Evolutionary conservation across 169 alveolate genomes (phyloP).

Genomic region (Plasmodium malariae): DNA sequence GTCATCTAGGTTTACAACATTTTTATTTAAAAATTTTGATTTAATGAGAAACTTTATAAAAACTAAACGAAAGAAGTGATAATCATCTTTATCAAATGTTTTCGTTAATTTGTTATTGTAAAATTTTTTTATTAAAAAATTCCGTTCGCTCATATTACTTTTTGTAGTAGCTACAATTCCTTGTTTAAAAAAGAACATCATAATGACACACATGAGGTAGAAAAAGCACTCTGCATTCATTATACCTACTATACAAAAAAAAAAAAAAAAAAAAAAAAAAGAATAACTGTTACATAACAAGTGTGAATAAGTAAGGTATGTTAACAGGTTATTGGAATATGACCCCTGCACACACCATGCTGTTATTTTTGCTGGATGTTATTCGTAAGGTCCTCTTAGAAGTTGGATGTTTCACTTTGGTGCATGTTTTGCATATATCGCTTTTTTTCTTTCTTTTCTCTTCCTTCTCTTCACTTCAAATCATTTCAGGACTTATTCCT

Average conservation of each 20-base stretch:
- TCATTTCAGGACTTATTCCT: too few relatives aligned
- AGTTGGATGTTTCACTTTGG: too few relatives aligned
- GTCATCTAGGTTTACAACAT: slow-evolving; percentile 13
- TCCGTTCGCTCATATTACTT: slow-evolving; percentile 8
- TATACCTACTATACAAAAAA: neutral
- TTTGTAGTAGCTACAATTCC: neutral
- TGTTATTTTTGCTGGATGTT: too few relatives aligned
- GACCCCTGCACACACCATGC: neutral
- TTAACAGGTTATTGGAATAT: neutral
- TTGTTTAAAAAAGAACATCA: neutral
- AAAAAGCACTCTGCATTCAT: neutral
- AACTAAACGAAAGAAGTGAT: slow-evolving; percentile 71
- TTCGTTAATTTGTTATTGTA: slow-evolving; percentile 34
- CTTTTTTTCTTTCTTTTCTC: too few relatives aligned
- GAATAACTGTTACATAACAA: neutral
- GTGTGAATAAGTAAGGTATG: neutral
- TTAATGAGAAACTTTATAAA: slow-evolving; percentile 42
- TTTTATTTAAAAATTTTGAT: slow-evolving; percentile 18
- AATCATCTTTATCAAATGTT: slow-evolving; percentile 29
- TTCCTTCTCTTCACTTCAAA: too few relatives aligned
- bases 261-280: neutral
- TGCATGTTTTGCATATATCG: too few relatives aligned
- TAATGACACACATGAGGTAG: neutral
- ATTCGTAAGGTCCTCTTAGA: too few relatives aligned
- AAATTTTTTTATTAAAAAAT: slow-evolving; percentile 38